Evolutionary conservation across 2,329 filamentous ascomycete genomes (phyloP).

Genomic region (Fusarium oligoseptatum): DNA sequence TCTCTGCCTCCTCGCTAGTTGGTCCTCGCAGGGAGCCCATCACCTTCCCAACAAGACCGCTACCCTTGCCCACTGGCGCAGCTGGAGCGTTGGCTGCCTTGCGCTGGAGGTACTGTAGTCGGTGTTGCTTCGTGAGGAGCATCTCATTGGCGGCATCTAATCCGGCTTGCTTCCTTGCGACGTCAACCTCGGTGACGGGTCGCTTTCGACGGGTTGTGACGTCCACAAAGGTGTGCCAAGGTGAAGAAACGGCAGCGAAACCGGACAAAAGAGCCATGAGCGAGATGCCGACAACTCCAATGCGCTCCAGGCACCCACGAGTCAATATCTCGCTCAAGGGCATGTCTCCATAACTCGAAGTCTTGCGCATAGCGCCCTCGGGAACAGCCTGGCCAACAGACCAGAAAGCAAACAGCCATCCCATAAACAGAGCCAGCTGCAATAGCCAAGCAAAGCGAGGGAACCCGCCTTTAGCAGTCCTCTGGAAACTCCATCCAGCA

Average conservation of each 20-base stretch:
- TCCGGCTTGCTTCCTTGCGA: conserved; percentile 82
- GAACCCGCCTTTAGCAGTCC: conserved; percentile 67
- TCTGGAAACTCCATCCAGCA: conserved; percentile 72
- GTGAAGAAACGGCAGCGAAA: conserved; percentile 87
- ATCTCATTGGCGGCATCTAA: conserved; percentile 84
- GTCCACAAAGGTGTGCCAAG: conserved; percentile 85
- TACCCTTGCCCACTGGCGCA: conserved; percentile 40
- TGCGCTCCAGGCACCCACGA: conserved; percentile 72
- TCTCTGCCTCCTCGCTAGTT: conserved; percentile 69
- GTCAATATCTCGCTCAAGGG: conserved; percentile 57
- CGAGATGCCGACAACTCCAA: conserved; percentile 87
- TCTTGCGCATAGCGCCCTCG: conserved; percentile 46
- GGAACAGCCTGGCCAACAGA: conserved; percentile 76
- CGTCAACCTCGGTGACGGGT: conserved; percentile 78
- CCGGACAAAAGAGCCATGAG: conserved; percentile 91
- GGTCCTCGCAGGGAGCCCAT: conserved; percentile 78
- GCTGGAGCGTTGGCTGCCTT: conserved; percentile 61
- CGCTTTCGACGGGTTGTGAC: conserved; percentile 63
- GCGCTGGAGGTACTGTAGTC: conserved; percentile 77
- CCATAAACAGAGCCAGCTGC: conserved; percentile 71
- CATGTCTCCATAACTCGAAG: conserved; percentile 40
- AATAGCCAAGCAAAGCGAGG: conserved; percentile 74
- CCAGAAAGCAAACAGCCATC: conserved; percentile 84
- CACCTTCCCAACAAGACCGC: conserved; percentile 79
- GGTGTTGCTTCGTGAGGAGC: conserved; percentile 80